phyloP scores from a whole-genome alignment of 306 rosid species.

The Quercus bicolor region DNA sequence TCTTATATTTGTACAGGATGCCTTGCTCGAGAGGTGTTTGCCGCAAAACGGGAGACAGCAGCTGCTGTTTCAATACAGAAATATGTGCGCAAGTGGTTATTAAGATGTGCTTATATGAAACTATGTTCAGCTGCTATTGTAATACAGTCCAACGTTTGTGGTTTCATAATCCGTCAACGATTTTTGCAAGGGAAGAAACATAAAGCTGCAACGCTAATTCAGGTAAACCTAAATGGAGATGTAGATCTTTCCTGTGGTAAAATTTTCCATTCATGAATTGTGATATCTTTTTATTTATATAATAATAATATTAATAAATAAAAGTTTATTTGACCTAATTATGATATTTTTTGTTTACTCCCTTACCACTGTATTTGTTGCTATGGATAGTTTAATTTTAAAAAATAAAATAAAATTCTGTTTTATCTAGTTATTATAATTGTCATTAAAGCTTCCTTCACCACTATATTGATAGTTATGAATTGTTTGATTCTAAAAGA shows the following conservation, averaged over 20 bases:
- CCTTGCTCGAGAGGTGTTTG: constrained; percentile 59
- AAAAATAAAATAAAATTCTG: no score
- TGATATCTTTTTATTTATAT: no score
- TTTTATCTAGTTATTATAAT: no score
- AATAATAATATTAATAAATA: no score
- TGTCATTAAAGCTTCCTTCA: no score
- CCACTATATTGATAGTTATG: no score
- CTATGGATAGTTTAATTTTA: no score
- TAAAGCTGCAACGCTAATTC: constrained; percentile 78
- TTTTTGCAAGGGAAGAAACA: constrained; percentile 58
- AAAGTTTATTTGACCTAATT: neutral
- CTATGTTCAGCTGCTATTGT: constrained; percentile 49
- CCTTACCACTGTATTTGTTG: no score
- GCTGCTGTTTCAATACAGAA: constrained; percentile 69
- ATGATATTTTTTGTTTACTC: neutral
- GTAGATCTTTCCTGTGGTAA: constrained; percentile 1
- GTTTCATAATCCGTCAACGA: constrained; percentile 61
- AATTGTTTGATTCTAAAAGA: no score
- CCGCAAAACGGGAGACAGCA: constrained; percentile 56
- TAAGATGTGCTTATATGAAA: constrained; percentile 41
- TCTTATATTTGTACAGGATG: constrained; percentile 50
- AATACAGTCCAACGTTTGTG: constrained; percentile 68
- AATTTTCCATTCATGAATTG: constrained; percentile 14
- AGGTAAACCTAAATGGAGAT: constrained; percentile 45
- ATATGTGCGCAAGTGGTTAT: constrained; percentile 58